phyloP scores from a whole-genome alignment of 768 basidiomycete genomes.

The Clathrus columnatus region DNA sequence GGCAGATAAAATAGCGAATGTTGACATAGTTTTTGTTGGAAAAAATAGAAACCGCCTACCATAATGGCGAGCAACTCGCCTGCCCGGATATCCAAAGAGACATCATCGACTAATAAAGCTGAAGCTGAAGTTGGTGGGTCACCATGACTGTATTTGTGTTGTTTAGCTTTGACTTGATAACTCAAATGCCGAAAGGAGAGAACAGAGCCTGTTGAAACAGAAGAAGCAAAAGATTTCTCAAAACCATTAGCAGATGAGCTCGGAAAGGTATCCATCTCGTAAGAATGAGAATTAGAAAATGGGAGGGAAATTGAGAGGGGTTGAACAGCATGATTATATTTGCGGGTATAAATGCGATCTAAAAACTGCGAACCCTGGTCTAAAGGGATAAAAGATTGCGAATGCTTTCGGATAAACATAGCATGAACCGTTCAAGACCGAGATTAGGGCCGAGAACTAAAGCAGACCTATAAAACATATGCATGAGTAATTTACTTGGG shows the following conservation, averaged over 20 bases:
- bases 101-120: neutral
- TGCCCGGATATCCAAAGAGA: neutral
- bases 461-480: no score
- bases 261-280: neutral
- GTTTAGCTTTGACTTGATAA: neutral
- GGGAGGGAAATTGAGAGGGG: neutral
- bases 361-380: no score
- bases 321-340: neutral
- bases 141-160: neutral
- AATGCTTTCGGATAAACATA: no score
- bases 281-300: neutral
- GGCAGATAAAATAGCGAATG: neutral
- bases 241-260: neutral
- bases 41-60: neutral
- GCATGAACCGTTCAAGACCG: no score
- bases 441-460: no score
- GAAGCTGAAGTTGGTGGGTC: neutral
- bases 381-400: no score
- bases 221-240: neutral
- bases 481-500: no score
- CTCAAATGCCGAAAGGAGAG: neutral
- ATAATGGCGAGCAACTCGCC: neutral
- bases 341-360: no score
- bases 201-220: neutral
- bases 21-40: neutral